Evolutionary conservation across 1,284 basidiomycete genomes (phyloP).

Genomic region (Pseudozyma pruni): DNA sequence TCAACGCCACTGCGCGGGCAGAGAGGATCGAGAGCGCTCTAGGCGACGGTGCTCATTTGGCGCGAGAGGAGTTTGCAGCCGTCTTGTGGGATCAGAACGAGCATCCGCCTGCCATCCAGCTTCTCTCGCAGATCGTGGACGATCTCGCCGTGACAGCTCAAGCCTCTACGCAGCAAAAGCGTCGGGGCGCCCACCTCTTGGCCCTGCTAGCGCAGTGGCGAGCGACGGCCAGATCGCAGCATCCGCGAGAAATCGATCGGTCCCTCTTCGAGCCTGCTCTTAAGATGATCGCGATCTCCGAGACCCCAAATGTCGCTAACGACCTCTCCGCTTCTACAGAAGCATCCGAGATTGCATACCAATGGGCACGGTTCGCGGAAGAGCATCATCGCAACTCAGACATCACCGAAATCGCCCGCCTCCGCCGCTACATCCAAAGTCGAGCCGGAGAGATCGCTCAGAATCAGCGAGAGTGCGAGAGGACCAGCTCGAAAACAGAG

Average conservation of each 20-base stretch:
- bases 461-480: conserved; percentile 71
- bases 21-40: conserved; percentile 72
- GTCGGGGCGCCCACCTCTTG: conserved; percentile 69
- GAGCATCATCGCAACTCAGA: conserved; percentile 79
- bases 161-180: conserved; percentile 15
- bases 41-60: conserved; percentile 67
- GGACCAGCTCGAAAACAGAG: conserved; percentile 22
- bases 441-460: conserved; percentile 75
- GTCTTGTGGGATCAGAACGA: conserved; percentile 90
- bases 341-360: conserved; percentile 78
- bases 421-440: conserved; percentile 80
- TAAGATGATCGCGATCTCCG: conserved; percentile 19
- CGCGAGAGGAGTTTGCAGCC: conserved; percentile 84
- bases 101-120: conserved; percentile 82
- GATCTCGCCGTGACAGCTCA: conserved; percentile 6
- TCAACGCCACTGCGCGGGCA: conserved; percentile 84
- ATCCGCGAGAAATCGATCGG: conserved; percentile 78
- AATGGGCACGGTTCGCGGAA: conserved; percentile 89
- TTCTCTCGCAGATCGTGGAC: conserved; percentile 71
- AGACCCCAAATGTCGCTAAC: not conserved
- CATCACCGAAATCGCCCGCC: conserved; percentile 79
- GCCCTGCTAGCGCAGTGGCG: conserved; percentile 78
- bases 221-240: conserved; percentile 83
- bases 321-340: conserved; percentile 54
- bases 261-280: conserved; percentile 79